Evolutionary conservation across 2,329 filamentous ascomycete genomes (phyloP).

Genomic region (Fusarium sp.): DNA sequence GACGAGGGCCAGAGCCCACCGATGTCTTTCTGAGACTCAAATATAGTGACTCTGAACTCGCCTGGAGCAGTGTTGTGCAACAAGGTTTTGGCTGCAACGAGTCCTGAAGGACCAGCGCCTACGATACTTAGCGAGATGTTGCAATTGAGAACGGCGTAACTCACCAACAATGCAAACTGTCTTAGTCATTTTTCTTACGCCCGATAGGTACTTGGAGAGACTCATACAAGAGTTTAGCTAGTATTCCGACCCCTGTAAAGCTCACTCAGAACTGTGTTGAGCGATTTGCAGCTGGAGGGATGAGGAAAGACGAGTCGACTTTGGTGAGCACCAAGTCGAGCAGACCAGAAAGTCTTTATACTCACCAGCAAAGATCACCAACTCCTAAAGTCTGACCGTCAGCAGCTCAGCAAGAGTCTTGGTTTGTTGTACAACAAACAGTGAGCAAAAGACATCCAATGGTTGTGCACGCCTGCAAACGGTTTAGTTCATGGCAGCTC

Average conservation of each 20-base stretch:
- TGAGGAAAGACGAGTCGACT: neutral
- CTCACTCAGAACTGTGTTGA: slow-evolving; percentile 32
- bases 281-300: slow-evolving; percentile 40
- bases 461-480: slow-evolving; percentile 27
- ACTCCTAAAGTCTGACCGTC: neutral
- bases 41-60: slow-evolving; percentile 76
- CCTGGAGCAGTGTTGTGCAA: slow-evolving; percentile 68
- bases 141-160: slow-evolving; percentile 13
- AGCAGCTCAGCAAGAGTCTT: neutral
- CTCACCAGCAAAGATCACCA: neutral
- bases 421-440: slow-evolving; percentile 17
- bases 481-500: slow-evolving; percentile 37
- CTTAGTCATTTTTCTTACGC: slow-evolving; percentile 53
- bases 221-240: slow-evolving; percentile 37
- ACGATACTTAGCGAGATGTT: slow-evolving; percentile 9
- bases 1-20: slow-evolving; percentile 82
- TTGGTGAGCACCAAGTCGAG: neutral
- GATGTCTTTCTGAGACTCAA: slow-evolving; percentile 74
- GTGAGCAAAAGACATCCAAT: slow-evolving; percentile 23
- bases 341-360: neutral
- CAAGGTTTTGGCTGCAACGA: slow-evolving; percentile 80
- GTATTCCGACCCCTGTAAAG: slow-evolving; percentile 16
- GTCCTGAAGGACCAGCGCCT: slow-evolving; percentile 78
- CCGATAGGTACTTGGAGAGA: slow-evolving; percentile 24
- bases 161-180: slow-evolving; percentile 59